Conservation (phyloP, 2,329 filamentous ascomycete genomes). For the Hymenoscyphus infarciens region DNA sequence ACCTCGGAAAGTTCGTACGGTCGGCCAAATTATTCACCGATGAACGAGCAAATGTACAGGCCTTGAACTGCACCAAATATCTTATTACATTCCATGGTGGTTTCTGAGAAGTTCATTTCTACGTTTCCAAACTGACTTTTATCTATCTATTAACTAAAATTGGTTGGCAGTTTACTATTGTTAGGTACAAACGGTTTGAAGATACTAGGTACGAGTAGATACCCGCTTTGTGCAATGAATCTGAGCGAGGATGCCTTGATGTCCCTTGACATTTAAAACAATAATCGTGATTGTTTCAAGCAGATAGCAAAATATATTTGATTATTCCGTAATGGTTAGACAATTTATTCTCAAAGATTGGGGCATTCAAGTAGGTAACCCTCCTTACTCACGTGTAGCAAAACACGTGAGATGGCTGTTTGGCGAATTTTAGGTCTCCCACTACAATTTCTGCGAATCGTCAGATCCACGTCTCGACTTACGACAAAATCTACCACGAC, state of each 20-base stretch:
- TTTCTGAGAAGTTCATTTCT: too few relatives aligned
- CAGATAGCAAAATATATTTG: not conserved
- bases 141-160: not conserved
- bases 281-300: not conserved
- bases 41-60: not conserved
- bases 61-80: not conserved
- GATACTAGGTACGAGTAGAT: too few relatives aligned
- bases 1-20: not conserved
- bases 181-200: too few relatives aligned
- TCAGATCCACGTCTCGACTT: not conserved
- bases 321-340: too few relatives aligned
- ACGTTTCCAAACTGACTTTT: too few relatives aligned
- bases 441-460: conserved; percentile 19
- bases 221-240: too few relatives aligned
- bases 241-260: too few relatives aligned
- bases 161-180: not conserved
- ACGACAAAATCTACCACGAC: conserved; percentile 18
- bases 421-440: conserved; percentile 15
- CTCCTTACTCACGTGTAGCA: not conserved
- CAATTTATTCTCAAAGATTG: not conserved
- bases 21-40: not conserved
- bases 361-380: not conserved
- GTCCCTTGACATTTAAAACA: too few relatives aligned
- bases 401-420: not conserved
- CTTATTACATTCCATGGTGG: too few relatives aligned